Conservation (phyloP, 2,329 filamentous ascomycete species). For the Penicillium sp. region DNA sequence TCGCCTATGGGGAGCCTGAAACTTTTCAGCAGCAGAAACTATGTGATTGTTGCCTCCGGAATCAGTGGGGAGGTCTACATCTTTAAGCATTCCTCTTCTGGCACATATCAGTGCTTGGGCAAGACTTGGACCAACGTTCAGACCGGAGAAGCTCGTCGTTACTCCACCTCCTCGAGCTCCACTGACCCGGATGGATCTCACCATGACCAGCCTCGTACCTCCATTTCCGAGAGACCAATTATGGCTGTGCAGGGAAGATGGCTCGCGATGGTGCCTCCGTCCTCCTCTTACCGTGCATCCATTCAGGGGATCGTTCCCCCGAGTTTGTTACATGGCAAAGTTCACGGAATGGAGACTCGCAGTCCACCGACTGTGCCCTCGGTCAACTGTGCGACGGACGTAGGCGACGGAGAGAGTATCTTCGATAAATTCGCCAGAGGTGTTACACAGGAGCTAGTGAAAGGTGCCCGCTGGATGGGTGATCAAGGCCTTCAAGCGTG, state of each 20-base stretch:
- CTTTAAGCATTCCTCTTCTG: conserved; percentile 50
- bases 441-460: conserved; percentile 50
- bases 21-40: conserved; percentile 69
- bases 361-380: conserved; percentile 43
- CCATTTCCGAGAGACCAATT: conserved; percentile 38
- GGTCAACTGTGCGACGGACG: conserved; percentile 46
- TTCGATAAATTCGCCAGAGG: conserved; percentile 49
- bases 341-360: conserved; percentile 43
- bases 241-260: conserved; percentile 47
- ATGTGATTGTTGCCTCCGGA: conserved; percentile 73
- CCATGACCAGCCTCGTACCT: conserved; percentile 34
- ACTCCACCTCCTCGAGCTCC: conserved; percentile 47
- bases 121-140: conserved; percentile 92
- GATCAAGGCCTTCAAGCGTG: conserved; percentile 51
- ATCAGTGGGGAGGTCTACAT: conserved; percentile 84
- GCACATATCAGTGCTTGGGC: conserved; percentile 65
- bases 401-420: conserved; percentile 48
- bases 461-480: conserved; percentile 50
- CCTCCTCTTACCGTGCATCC: conserved; percentile 38
- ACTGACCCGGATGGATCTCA: conserved; percentile 45
- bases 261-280: conserved; percentile 47
- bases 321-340: conserved; percentile 33
- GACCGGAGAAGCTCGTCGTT: conserved; percentile 43
- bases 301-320: conserved; percentile 43
- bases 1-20: conserved; percentile 69